Conservation (phyloP, 768 basidiomycete species). For the Collybiopsis confluens region DNA sequence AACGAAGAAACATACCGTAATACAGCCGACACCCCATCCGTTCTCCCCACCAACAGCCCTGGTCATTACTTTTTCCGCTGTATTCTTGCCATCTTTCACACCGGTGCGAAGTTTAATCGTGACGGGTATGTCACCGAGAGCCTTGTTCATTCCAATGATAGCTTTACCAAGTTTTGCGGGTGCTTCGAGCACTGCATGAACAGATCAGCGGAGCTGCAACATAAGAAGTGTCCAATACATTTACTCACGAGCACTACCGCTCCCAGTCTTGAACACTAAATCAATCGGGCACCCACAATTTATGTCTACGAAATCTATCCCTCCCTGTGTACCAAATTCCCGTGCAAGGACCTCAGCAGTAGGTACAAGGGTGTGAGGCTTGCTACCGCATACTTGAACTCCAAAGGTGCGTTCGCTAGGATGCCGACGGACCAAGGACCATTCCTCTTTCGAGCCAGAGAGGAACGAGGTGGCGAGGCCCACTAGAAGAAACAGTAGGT, state of each 20-base stretch:
- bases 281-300: slow-evolving; percentile 99
- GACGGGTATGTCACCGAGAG: slow-evolving; percentile 86
- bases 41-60: slow-evolving; percentile 48
- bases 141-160: slow-evolving; percentile 85
- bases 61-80: slow-evolving; percentile 86
- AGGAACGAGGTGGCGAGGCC: slow-evolving; percentile 91
- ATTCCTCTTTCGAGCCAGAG: slow-evolving; percentile 86
- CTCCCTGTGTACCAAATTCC: slow-evolving; percentile 45
- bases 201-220: neutral
- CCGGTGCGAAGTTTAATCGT: slow-evolving; percentile 92
- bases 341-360: slow-evolving; percentile 78
- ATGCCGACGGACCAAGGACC: slow-evolving; percentile 88
- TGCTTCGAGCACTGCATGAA: slow-evolving; percentile 71
- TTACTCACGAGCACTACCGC: slow-evolving; percentile 80
- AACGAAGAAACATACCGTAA: slow-evolving; percentile 37
- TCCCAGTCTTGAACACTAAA: slow-evolving; percentile 86
- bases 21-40: slow-evolving; percentile 43
- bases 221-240: neutral
- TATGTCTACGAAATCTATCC: slow-evolving; percentile 88
- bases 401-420: slow-evolving; percentile 86
- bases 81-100: slow-evolving; percentile 83
- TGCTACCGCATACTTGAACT: slow-evolving; percentile 89
- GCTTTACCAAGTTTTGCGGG: slow-evolving; percentile 82
- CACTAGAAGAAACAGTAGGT: slow-evolving; percentile 45
- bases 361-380: slow-evolving; percentile 70